These are phyloP conservation scores for Juncus effusus DNA, from an alignment of 176 grass and related monocot species.

Conservation along the genomic window DNA sequence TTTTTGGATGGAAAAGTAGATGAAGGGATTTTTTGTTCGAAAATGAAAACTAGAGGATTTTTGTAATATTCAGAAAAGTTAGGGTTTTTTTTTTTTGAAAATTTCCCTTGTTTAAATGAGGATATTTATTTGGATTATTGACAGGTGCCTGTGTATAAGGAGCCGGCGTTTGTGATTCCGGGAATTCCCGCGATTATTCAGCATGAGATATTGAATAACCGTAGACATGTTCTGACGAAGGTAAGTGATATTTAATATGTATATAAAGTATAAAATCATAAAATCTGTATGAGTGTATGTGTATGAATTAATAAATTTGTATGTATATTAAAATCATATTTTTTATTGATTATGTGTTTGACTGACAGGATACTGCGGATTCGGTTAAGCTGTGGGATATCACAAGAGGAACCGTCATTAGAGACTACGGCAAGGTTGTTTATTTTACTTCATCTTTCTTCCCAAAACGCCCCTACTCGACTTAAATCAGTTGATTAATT, in stretches of 20 bases:
- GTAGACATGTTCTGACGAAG: conserved; percentile 94
- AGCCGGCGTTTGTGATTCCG: conserved; percentile 63
- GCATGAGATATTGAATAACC: conserved; percentile 96
- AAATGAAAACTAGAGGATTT: too few relatives aligned
- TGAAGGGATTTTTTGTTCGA: too few relatives aligned
- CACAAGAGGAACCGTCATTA: conserved; percentile 73
- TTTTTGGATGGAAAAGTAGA: too few relatives aligned
- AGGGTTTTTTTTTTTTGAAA: too few relatives aligned
- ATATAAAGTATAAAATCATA: background rate
- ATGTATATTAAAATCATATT: conserved; percentile 4
- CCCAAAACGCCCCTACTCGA: background rate
- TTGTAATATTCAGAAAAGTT: too few relatives aligned
- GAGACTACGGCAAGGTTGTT: conserved; percentile 93
- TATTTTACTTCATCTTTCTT: conserved; percentile 10
- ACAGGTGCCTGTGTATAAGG: conserved; percentile 82
- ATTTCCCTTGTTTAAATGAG: too few relatives aligned
- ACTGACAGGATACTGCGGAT: conserved; percentile 71
- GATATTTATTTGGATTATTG: background rate
- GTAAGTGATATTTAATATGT: conserved; percentile 36
- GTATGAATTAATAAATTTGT: background rate
- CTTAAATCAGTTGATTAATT: conserved; percentile 12
- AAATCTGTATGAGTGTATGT: too few relatives aligned
- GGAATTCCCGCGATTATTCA: conserved; percentile 77
- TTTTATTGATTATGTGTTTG: conserved; percentile 8
- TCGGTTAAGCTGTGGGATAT: conserved; percentile 96